Conservation (phyloP, 2,329 filamentous ascomycete genomes). For the Pezicula radicicola region DNA sequence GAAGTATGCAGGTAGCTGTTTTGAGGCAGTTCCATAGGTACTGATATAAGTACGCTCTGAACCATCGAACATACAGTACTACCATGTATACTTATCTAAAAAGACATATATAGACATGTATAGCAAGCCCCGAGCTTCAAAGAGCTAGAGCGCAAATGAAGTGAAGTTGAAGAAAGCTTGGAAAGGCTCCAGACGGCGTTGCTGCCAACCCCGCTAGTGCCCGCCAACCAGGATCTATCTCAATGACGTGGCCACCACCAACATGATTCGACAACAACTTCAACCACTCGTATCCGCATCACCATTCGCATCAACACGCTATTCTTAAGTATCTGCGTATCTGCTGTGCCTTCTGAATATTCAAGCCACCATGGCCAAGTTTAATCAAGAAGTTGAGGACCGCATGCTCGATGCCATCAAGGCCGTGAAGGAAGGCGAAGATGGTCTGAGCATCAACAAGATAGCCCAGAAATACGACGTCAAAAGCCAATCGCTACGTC, state of each 20-base stretch:
- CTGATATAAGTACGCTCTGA: no score
- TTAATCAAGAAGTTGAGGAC: neutral
- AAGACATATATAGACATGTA: no score
- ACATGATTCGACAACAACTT: neutral
- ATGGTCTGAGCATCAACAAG: neutral
- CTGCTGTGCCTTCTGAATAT: neutral
- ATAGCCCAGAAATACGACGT: neutral
- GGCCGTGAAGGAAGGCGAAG: neutral
- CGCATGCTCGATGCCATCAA: neutral
- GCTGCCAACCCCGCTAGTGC: no score
- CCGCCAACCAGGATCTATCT: neutral
- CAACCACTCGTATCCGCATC: neutral
- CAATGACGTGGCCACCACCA: neutral
- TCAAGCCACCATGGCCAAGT: neutral
- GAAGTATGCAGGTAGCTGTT: no score
- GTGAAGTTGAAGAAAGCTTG: no score
- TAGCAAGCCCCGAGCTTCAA: no score
- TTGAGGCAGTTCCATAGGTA: no score
- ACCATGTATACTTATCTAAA: no score
- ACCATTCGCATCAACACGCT: neutral
- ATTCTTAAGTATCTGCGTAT: neutral
- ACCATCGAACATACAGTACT: no score
- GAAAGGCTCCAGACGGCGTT: no score
- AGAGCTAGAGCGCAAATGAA: no score
- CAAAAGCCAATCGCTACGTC: neutral